Evolutionary conservation across 345 rosid genomes (phyloP).

Genomic region (Murraya paniculata): DNA sequence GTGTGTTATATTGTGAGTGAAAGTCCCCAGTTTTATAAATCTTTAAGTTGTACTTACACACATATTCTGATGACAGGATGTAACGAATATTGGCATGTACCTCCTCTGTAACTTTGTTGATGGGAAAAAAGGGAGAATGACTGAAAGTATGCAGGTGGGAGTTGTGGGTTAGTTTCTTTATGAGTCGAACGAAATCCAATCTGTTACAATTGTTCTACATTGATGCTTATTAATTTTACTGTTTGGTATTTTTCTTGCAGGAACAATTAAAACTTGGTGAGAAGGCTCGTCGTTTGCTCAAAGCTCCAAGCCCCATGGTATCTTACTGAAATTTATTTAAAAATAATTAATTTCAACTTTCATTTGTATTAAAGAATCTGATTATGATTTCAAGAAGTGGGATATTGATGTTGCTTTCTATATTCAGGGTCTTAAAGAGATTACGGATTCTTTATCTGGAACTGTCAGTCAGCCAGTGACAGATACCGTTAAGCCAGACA

Average conservation of each 20-base stretch:
- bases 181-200: not conserved
- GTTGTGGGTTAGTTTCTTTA: not conserved
- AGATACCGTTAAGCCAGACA: slow-evolving; percentile 23
- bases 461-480: slow-evolving; percentile 20
- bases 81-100: slow-evolving; percentile 41
- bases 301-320: slow-evolving; percentile 49
- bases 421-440: slow-evolving; percentile 57
- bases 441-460: slow-evolving; percentile 31
- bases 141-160: slow-evolving; percentile 42
- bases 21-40: not conserved
- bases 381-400: slow-evolving; percentile 1
- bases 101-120: slow-evolving; percentile 43
- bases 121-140: slow-evolving; percentile 33
- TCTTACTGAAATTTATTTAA: not conserved
- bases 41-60: not conserved
- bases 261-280: slow-evolving; percentile 62
- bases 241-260: slow-evolving; percentile 39
- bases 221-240: not conserved
- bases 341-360: not conserved
- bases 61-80: slow-evolving; percentile 31
- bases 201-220: not conserved
- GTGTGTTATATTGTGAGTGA: not conserved
- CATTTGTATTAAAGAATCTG: not conserved
- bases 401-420: slow-evolving; percentile 2
- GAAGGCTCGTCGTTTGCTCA: slow-evolving; percentile 42